These are phyloP conservation scores for Fusarium proliferatum DNA, from an alignment of 2,329 filamentous ascomycete genomes.

Conservation along the genomic window DNA sequence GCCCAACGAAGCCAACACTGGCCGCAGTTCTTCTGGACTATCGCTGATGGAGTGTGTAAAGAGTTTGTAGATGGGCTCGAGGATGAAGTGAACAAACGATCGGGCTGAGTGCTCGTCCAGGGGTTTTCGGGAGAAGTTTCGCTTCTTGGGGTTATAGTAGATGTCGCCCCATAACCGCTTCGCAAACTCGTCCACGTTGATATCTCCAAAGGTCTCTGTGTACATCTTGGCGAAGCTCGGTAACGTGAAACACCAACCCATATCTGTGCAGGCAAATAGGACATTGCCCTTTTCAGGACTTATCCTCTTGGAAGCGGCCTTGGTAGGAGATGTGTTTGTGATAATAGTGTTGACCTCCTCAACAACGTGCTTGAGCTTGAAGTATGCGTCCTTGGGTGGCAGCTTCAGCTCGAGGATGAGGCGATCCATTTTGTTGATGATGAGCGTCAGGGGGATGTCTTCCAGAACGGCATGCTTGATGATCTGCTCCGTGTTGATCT, in stretches of 20 bases:
- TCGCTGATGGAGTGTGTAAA: conserved; percentile 96
- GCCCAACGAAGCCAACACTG: conserved; percentile 80
- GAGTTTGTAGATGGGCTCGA: conserved; percentile 98
- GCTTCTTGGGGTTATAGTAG: conserved; percentile 91
- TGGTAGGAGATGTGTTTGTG: conserved; percentile 84
- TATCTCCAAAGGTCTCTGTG: conserved; percentile 83
- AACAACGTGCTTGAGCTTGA: conserved; percentile 98
- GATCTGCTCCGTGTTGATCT: conserved; percentile 95
- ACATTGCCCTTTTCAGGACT: conserved; percentile 98
- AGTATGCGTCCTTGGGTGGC: conserved; percentile 95
- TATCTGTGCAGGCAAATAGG: conserved; percentile 91
- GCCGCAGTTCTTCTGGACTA: conserved; percentile 84
- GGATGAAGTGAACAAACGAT: conserved; percentile 92
- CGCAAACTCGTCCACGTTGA: conserved; percentile 86
- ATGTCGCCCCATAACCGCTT: conserved; percentile 94
- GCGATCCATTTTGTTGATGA: conserved; percentile 98
- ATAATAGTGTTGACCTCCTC: conserved; percentile 98
- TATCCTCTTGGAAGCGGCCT: conserved; percentile 81
- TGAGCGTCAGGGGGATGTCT: conserved; percentile 86
- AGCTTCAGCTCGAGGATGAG: conserved; percentile 94
- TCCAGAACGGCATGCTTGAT: conserved; percentile 96
- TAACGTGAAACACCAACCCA: conserved; percentile 97
- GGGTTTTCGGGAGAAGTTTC: conserved; percentile 90
- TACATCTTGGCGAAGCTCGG: conserved; percentile 98
- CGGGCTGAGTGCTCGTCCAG: conserved; percentile 83